These are phyloP conservation scores for Trypanosoma platydactyli DNA, from an alignment of 208 protist species.

Conservation along the genomic window DNA sequence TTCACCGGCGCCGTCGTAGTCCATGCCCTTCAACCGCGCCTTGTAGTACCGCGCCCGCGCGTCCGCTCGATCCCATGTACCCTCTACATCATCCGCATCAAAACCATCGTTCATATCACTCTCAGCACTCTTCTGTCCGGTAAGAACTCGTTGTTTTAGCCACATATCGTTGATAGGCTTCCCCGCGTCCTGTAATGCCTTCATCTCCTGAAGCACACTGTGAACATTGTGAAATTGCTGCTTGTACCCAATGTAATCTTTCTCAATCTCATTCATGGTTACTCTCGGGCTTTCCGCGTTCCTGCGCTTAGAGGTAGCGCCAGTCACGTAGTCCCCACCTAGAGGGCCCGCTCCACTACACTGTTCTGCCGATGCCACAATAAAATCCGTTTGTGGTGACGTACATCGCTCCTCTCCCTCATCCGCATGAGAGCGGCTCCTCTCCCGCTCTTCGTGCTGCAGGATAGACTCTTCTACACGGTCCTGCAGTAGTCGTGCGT, in stretches of 20 bases:
- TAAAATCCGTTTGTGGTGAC: slow-evolving; percentile 29
- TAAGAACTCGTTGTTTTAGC: slow-evolving; percentile 68
- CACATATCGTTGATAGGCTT: slow-evolving; percentile 80
- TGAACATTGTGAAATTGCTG: slow-evolving; percentile 78
- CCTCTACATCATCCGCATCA: slow-evolving; percentile 71
- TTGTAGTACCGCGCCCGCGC: slow-evolving; percentile 87
- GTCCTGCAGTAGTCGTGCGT: slow-evolving; percentile 68
- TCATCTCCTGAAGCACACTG: slow-evolving; percentile 79
- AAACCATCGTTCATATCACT: slow-evolving; percentile 65
- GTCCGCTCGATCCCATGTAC: slow-evolving; percentile 80
- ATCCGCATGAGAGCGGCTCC: slow-evolving; percentile 3
- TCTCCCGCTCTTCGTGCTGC: slow-evolving; percentile 27
- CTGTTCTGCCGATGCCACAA: not conserved
- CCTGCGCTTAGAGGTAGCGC: slow-evolving; percentile 13
- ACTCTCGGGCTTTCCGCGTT: not conserved
- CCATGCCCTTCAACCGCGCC: slow-evolving; percentile 82
- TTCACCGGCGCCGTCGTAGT: slow-evolving; percentile 84
- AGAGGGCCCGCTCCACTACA: slow-evolving; percentile 24
- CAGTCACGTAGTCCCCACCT: slow-evolving; percentile 27
- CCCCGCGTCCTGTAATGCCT: slow-evolving; percentile 59
- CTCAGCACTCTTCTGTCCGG: slow-evolving; percentile 39
- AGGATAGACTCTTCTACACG: slow-evolving; percentile 59
- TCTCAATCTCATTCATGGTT: slow-evolving; percentile 38
- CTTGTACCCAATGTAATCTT: slow-evolving; percentile 72
- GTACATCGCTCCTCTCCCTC: slow-evolving; percentile 16